Conservation (phyloP, 352 stramenopile species). For the Pythium inflatum region DNA sequence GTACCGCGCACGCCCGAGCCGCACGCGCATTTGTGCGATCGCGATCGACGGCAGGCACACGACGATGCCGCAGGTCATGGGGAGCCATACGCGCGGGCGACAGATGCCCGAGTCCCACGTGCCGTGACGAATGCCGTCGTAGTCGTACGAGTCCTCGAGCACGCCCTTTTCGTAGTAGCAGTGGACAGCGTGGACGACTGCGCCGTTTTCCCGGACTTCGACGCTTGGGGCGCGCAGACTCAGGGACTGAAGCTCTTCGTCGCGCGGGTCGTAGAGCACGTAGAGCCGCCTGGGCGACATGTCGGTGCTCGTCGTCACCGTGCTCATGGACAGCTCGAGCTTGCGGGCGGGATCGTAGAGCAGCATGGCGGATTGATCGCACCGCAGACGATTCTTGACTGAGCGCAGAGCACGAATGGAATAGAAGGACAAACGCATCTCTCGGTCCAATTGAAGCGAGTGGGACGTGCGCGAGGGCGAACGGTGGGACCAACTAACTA, state of each 20-base stretch:
- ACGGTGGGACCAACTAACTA: too few relatives aligned
- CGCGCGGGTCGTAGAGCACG: neutral
- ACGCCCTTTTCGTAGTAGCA: constrained; percentile 12
- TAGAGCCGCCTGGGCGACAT: neutral
- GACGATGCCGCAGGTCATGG: constrained; percentile 14
- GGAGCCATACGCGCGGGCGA: constrained; percentile 4
- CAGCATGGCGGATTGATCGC: neutral
- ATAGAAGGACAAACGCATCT: too few relatives aligned
- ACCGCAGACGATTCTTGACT: neutral
- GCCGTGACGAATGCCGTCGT: constrained; percentile 13
- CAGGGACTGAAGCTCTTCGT: neutral
- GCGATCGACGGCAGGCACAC: neutral
- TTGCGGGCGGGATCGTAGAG: constrained; percentile 10
- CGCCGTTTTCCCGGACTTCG: neutral
- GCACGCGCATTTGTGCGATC: constrained; percentile 27
- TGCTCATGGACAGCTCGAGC: neutral
- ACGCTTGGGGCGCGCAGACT: too few relatives aligned
- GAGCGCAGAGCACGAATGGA: neutral
- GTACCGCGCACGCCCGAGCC: constrained; percentile 22
- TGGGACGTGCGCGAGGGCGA: too few relatives aligned
- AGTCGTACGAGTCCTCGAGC: constrained; percentile 23
- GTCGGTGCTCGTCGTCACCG: neutral
- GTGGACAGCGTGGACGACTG: too few relatives aligned
- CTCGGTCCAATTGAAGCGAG: too few relatives aligned
- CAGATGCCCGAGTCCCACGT: constrained; percentile 11